These are phyloP conservation scores for Fusarium coicis DNA, from an alignment of 2,329 filamentous ascomycete genomes.

Conservation along the genomic window DNA sequence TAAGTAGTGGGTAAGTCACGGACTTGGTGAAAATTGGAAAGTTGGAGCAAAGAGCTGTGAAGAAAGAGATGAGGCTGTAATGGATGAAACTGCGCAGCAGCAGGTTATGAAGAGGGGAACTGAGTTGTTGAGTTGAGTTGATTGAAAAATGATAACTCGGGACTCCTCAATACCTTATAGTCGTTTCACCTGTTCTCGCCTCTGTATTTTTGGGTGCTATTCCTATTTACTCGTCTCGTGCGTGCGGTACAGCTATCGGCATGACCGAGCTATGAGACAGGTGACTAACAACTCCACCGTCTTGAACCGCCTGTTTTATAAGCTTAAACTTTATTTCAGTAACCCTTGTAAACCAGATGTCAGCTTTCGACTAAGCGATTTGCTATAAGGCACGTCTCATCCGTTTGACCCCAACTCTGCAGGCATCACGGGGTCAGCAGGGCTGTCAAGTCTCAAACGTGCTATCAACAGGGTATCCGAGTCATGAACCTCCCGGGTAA, in stretches of 20 bases:
- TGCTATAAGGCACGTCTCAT: background rate
- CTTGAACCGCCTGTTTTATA: background rate
- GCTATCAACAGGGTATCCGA: background rate
- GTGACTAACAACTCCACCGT: background rate
- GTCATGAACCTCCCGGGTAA: background rate
- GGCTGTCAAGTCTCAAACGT: background rate
- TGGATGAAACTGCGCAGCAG: background rate
- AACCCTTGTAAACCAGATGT: background rate
- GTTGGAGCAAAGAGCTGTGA: background rate
- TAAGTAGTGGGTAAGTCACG: background rate
- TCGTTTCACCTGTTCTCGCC: fast-evolving
- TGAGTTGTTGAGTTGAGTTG: constrained; percentile 9
- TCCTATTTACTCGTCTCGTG: background rate
- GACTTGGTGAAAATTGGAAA: background rate
- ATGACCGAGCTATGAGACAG: background rate
- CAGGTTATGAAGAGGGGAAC: background rate
- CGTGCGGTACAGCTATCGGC: background rate
- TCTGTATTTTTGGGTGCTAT: fast-evolving
- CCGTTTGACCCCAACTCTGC: background rate
- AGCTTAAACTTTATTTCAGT: constrained; percentile 1
- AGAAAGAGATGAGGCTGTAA: background rate
- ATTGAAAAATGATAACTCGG: fast-evolving
- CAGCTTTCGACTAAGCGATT: background rate
- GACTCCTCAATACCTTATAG: background rate
- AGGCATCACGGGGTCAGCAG: background rate